phyloP scores from a whole-genome alignment of 306 rosid genomes.

The Purshia tridentata region DNA sequence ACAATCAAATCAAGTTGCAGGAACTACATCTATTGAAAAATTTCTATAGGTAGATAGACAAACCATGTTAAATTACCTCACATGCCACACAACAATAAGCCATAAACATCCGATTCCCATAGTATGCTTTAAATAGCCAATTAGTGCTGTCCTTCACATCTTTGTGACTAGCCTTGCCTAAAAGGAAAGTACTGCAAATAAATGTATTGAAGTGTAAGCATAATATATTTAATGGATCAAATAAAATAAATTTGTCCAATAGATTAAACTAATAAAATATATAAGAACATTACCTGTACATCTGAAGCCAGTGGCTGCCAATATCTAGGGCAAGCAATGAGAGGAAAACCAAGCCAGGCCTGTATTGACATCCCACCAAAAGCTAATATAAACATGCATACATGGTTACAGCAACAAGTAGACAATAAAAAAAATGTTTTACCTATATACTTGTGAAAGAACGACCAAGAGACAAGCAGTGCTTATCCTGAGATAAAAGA shows the following conservation, averaged over 20 bases:
- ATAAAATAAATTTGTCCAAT: not conserved
- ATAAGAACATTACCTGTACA: conserved; percentile 69
- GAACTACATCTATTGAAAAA: not conserved
- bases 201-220: conserved; percentile 24
- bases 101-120: conserved; percentile 94
- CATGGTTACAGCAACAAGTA: conserved; percentile 20
- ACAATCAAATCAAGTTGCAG: conserved; percentile 27
- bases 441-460: conserved; percentile 90
- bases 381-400: conserved; percentile 37
- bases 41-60: conserved; percentile 4
- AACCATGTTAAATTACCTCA: conserved; percentile 53
- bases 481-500: too few species aligned
- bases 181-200: conserved; percentile 80
- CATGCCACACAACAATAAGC: conserved; percentile 95
- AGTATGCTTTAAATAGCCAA: conserved; percentile 90
- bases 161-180: conserved; percentile 92
- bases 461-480: conserved; percentile 88
- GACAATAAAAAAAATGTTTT: conserved; percentile 25
- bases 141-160: conserved; percentile 96
- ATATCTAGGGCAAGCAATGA: conserved; percentile 92
- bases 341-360: conserved; percentile 85
- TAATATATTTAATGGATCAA: not conserved
- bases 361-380: conserved; percentile 41
- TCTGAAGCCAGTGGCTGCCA: conserved; percentile 98
- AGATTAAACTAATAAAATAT: conserved; percentile 9